These are phyloP conservation scores for Thymus quinquecostatus DNA, from an alignment of 257 asterid species.

Conservation along the genomic window DNA sequence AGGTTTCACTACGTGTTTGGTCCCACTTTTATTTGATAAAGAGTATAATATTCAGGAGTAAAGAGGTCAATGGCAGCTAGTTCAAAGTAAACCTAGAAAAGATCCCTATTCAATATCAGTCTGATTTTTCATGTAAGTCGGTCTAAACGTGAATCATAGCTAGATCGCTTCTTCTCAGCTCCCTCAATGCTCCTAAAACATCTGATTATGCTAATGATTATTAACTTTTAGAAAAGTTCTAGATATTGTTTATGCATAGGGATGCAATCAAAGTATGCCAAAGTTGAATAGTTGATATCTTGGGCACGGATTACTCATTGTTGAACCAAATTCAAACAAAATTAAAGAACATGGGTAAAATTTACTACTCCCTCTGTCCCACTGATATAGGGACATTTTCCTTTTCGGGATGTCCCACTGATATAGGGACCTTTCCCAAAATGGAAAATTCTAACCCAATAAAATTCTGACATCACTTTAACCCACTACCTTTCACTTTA, in stretches of 20 bases:
- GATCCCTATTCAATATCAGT: not conserved
- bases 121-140: not conserved
- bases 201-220: not conserved
- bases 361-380: not conserved
- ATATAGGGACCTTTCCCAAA: no score
- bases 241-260: not conserved
- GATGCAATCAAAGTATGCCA: not conserved
- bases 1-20: not conserved
- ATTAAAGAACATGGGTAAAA: not conserved
- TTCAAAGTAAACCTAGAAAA: not conserved
- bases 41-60: not conserved
- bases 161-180: no score
- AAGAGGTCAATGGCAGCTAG: not conserved
- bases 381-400: no score
- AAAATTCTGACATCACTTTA: no score
- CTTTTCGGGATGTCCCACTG: no score
- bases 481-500: no score
- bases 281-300: not conserved
- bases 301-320: not conserved
- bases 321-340: not conserved
- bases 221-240: not conserved
- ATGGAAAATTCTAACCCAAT: no score
- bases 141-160: not conserved
- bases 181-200: not conserved
- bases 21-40: not conserved